Percentiles rank a stretch among this genome's conserved stretches.
Conservation (phyloP, 108 stramenopile species). For the Cyclostephanos tholiformis region DNA sequence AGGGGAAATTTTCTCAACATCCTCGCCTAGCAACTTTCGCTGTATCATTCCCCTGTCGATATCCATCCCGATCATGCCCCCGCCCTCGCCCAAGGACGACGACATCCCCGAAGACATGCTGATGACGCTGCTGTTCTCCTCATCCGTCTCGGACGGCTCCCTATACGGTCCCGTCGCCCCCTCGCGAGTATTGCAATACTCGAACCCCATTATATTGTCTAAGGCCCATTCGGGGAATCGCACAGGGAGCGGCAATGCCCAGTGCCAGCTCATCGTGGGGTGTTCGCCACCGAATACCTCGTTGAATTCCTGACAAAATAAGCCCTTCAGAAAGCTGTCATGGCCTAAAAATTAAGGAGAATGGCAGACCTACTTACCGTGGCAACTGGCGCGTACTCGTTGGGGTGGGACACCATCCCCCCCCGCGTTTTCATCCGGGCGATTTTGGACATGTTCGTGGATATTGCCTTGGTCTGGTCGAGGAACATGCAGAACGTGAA, state of each 20-base stretch:
- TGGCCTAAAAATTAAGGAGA: background rate
- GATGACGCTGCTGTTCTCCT: background rate
- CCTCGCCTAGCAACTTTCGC: background rate
- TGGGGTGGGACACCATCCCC: slow-evolving; percentile 45
- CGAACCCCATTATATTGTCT: slow-evolving; percentile 70
- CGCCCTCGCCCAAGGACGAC: background rate
- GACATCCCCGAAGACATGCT: slow-evolving; percentile 3
- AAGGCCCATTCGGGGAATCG: slow-evolving; percentile 73
- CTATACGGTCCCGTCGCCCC: slow-evolving; percentile 63
- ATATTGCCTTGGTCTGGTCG: slow-evolving; percentile 90
- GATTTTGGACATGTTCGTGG: slow-evolving; percentile 90
- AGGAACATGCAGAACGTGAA: slow-evolving; percentile 96
- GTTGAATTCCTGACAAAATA: slow-evolving; percentile 64
- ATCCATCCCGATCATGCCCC: background rate
- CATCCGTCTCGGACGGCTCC: slow-evolving; percentile 42
- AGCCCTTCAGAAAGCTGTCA: background rate
- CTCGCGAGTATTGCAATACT: slow-evolving; percentile 38
- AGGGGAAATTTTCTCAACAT: background rate
- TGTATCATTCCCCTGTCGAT: background rate
- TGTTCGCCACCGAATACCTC: slow-evolving; percentile 93
- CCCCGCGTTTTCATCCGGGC: slow-evolving; percentile 89
- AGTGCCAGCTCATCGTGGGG: slow-evolving; percentile 71
- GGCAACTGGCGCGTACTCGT: slow-evolving; percentile 72
- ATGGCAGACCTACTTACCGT: slow-evolving; percentile 9
- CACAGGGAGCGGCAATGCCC: slow-evolving; percentile 72